These are phyloP conservation scores for Acacia acuminata DNA, from an alignment of 306 rosid species.

Conservation along the genomic window DNA sequence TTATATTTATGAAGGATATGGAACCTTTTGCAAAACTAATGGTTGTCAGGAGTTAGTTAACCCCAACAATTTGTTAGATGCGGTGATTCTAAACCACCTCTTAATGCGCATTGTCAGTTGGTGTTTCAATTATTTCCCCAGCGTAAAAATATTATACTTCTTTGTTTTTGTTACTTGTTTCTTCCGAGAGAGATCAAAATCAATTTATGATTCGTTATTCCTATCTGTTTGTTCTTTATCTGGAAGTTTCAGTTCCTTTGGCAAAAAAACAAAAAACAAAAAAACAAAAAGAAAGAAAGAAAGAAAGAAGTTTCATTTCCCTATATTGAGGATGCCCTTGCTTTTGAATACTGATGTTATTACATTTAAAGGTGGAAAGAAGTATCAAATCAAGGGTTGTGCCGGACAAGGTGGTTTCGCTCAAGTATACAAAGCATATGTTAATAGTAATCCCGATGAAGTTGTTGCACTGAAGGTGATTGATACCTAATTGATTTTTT, in stretches of 20 bases:
- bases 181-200: neutral
- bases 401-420: slow-evolving; percentile 97
- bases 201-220: slow-evolving; percentile 14
- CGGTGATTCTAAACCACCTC: neutral
- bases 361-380: slow-evolving; percentile 68
- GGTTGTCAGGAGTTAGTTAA: slow-evolving; percentile 2
- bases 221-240: neutral
- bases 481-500: neutral
- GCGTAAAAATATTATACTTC: neutral
- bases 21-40: neutral
- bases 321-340: slow-evolving; percentile 3
- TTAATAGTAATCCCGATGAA: slow-evolving; percentile 66
- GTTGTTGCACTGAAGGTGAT: slow-evolving; percentile 85
- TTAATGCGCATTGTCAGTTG: neutral
- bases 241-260: neutral
- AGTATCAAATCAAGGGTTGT: slow-evolving; percentile 88
- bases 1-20: slow-evolving; percentile 1
- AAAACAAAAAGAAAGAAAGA: too few relatives aligned
- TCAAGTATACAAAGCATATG: slow-evolving; percentile 80
- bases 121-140: neutral
- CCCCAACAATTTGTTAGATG: slow-evolving; percentile 19
- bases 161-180: neutral
- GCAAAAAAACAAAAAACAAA: too few relatives aligned
- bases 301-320: neutral
- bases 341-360: slow-evolving; percentile 31